A percentile compares a stretch with the other conserved stretches of the same genome.
These are phyloP conservation scores for Carnegiea gigantea DNA, from an alignment of 179 eudicot species.

Conservation along the genomic window DNA sequence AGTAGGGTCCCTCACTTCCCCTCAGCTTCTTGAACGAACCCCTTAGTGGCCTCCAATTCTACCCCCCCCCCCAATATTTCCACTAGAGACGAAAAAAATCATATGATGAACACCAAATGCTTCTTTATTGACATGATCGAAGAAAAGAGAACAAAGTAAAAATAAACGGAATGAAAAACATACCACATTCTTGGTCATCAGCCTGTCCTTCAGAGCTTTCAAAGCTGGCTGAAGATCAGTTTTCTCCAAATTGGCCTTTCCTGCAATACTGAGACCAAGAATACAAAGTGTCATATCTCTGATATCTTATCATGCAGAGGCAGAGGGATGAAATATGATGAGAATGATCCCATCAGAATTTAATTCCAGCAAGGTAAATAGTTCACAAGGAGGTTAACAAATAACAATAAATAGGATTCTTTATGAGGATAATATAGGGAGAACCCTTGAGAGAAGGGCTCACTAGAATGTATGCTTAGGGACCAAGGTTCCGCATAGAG, in stretches of 20 bases:
- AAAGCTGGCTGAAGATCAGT: slow-evolving; percentile 85
- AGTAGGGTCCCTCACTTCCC: not conserved
- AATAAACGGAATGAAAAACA: slow-evolving; percentile 24
- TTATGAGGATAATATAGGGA: no score
- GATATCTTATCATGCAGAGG: not conserved
- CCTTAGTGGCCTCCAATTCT: no score
- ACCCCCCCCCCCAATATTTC: not conserved
- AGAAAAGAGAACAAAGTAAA: not conserved
- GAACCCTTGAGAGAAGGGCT: no score
- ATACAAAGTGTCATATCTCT: slow-evolving; percentile 1
- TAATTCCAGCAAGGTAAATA: not conserved
- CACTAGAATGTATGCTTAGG: no score
- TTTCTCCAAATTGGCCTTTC: slow-evolving; percentile 90
- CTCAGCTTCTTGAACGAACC: no score
- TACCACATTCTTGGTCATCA: slow-evolving; percentile 99
- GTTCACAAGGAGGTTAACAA: not conserved
- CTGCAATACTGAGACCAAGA: slow-evolving; percentile 71
- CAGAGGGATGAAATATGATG: not conserved
- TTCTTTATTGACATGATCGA: slow-evolving; percentile 3
- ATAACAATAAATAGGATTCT: not conserved
- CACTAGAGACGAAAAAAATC: not conserved
- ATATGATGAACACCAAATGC: not conserved
- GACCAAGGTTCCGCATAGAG: no score
- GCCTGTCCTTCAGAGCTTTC: slow-evolving; percentile 89
- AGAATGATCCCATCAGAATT: not conserved